These are phyloP conservation scores for Hericium rajendrae DNA, from an alignment of 768 basidiomycete species.

Conservation along the genomic window DNA sequence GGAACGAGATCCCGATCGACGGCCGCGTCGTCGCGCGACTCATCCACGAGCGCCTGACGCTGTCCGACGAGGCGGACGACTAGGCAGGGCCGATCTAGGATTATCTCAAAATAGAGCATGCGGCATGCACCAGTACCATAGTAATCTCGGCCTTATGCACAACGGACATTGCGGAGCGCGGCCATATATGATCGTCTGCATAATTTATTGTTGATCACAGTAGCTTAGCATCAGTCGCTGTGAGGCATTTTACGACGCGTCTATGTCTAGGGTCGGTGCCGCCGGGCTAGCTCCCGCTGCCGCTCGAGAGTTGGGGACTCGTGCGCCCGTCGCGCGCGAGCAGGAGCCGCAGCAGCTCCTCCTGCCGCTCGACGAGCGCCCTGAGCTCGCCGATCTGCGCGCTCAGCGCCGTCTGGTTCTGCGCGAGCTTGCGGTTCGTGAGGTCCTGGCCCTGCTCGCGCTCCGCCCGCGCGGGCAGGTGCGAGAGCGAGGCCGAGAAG, in stretches of 20 bases:
- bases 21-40: slow-evolving; percentile 56
- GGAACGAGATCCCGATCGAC: slow-evolving; percentile 75
- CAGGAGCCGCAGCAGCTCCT: slow-evolving; percentile 32
- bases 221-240: too few species aligned
- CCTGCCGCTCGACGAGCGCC: slow-evolving; percentile 47
- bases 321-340: neutral
- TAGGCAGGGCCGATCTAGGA: slow-evolving; percentile 14
- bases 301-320: too few species aligned
- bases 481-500: neutral
- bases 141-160: too few species aligned
- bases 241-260: too few species aligned
- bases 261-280: too few species aligned
- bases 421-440: slow-evolving; percentile 49
- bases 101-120: too few species aligned
- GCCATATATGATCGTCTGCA: too few species aligned
- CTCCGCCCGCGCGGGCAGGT: neutral
- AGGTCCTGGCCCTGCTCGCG: slow-evolving; percentile 28
- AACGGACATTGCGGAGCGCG: too few species aligned
- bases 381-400: slow-evolving; percentile 53
- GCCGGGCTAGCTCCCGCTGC: too few species aligned
- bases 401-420: slow-evolving; percentile 59
- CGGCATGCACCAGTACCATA: too few species aligned
- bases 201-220: too few species aligned
- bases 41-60: slow-evolving; percentile 45
- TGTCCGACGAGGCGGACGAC: slow-evolving; percentile 54